Base-by-base conservation (phyloP, 495 filamentous ascomycete species). In the Hyaloscypha hepaticicola region DNA sequence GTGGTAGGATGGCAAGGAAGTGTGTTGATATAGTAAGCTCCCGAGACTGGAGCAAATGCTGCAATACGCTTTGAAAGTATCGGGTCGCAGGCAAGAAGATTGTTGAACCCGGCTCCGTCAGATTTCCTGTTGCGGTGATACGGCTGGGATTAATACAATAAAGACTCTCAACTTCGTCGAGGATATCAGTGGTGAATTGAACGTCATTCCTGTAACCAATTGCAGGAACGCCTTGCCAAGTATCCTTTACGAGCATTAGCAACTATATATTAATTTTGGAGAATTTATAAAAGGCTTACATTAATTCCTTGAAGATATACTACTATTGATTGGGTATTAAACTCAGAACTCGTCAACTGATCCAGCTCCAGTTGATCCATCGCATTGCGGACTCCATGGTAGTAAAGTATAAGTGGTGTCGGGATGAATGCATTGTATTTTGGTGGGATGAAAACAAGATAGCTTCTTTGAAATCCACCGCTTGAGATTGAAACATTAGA, bases 41-140 rank as follows among this genome's bases (percentile, higher is more conserved):
- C 66, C 21, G 66, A 69, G 2, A 69, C 78, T 1, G 76, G 66
- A 8, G 77, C 76, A 59, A 80, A 79, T 0, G 77, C 78, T 24
- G 77, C 77, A 60, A 79, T 75, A 2, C 72, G 76, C 14, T 58
- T 59, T 22, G 75, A 75, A 14, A 74, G 22, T 34, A 4, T 71
- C 6, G 72, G 38, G 65, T 83, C 77, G 68, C 83, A 84, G 16
- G 82, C 82, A 5, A 85, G 74, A 5, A 78, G 69, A 48, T 72
- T 70, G 34, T 74, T 72, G 59, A 85, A 79, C 1, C 81, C 83
- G 1, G 78, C 83, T n/a, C 83, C 83, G 63, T 83, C 82, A 0
- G 79, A 82, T 65, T 82, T 80, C 83, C 82, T 11, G 76, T 76
- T 1, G 80, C 78, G 56, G 79, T 83, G 60, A 83, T 71, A 19